Base-by-base conservation (phyloP, 805 yeast species). In the Sporopachydermia quercuum region DNA sequence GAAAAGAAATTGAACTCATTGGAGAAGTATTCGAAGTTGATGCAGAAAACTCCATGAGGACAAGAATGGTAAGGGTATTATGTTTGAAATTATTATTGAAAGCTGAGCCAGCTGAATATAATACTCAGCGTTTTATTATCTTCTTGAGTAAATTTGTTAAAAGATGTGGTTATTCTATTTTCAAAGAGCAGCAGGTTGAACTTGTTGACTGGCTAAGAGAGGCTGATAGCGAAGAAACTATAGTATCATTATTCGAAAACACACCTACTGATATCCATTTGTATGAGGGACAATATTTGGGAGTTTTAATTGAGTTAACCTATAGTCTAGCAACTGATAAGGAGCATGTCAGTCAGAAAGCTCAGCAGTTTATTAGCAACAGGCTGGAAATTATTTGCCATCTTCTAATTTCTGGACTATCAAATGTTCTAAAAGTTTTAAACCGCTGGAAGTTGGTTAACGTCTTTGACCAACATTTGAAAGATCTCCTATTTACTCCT, bases 181-280 rank as follows among this genome's bases (percentile, higher is more conserved):
- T 8, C n/a, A 23, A 23, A n/a, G 30, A 23, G n/a, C 8, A 23
- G 30, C 30, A 8, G 8, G n/a, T 8, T n/a, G n/a, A n/a, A n/a
- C 8, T 23, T n/a, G 13, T 8, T 23, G 30, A 23, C n/a, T 23
- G 30, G 30, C n/a, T 23, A 8, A 8, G 8, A 8, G n/a, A 23
- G n/a, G 8, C n/a, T 8, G 30, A 23, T 23, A 8, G 13, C n/a
- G n/a, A 8, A 23, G 30, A 8, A 8, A 23, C 30, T 8, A n/a
- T 23, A 8, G n/a, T 23, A 8, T 8, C 13, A n/a, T n/a, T 23
- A 8, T 23, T 23, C n/a, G 57, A 54, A 23, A 52, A 56, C 8
- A 52, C 54, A 33, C 51, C 60, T 23, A 80, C 75, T 47, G 79
- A 76, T 11, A n/a, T 23, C n/a, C 30, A 23, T n/a, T 8, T 23